Base-by-base conservation (phyloP, 768 basidiomycete genomes). In the Dentipellis sp. region DNA sequence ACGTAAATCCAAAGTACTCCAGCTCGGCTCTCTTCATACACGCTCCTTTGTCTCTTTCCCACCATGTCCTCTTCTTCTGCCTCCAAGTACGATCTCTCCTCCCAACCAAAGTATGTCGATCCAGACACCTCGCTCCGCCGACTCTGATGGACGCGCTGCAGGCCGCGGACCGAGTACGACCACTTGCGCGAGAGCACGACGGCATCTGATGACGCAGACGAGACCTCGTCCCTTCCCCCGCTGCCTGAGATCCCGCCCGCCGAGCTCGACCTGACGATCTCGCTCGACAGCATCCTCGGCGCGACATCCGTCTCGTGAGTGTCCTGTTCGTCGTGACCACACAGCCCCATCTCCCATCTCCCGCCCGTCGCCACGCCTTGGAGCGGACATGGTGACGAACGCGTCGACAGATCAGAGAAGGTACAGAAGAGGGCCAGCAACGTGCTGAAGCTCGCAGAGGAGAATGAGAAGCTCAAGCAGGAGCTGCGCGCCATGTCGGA, bases 381-480 rank as follows among this genome's bases (percentile, higher is more conserved):
- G 19, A 17, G 14, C 48, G 48, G 29, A 52, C 51, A 36, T 19
- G 51, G 51, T 52, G 37, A 38, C 53, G 21, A 45, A 17, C 29
- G 29, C 40, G 42, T 39, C 40, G 14, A 22, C 53, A 53, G 53
- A 34, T 53, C 37, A 22, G 53, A 53, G 12, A 53, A 53, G 40
- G 34, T 53, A 19, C 74, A 86, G 66, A 90, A 89, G 70, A 82
- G 88, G 59, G 83, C 81, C 42, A 86, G 84, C 63, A 89, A 86
- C 68, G 85, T 91, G 57, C 67, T 87, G 65, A 88, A 85, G 65
- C 74, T 91, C 37, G 76, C 84, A 19, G 76, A 86, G 71, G 88
- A 91, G 75, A 86, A 90, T 67, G 84, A 87, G 68, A 86, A 83
- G 68, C 72, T 91, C 58, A 83, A 85, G 69, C 83, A 78, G 51